phyloP scores from a whole-genome alignment of 1,139 yeast genomes.

The Suhomyces bokatorum region DNA sequence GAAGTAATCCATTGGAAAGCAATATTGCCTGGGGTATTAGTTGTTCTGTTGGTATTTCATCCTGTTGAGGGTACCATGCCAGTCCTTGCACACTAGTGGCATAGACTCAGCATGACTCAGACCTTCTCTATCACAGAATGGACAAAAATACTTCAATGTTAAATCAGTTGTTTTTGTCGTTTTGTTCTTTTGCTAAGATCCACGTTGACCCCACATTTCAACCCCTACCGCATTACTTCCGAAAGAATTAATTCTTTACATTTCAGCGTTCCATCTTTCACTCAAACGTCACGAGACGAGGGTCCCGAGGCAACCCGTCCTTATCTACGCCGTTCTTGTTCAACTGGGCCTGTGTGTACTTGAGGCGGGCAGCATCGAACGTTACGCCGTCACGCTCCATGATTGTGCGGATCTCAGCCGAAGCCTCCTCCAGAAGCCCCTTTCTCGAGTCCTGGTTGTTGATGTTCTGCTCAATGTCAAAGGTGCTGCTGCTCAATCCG shows the following conservation, averaged over 20 bases:
- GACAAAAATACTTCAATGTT: too few species aligned
- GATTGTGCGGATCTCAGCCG: slow-evolving; percentile 48
- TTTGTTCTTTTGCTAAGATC: too few species aligned
- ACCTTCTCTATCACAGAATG: too few species aligned
- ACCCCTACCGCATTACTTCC: too few species aligned
- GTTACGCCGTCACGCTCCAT: slow-evolving; percentile 52
- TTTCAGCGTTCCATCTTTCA: neutral
- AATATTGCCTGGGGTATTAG: too few species aligned
- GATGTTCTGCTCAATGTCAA: slow-evolving; percentile 54
- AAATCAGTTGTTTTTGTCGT: too few species aligned
- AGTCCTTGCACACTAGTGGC: neutral
- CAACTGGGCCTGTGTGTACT: slow-evolving; percentile 49
- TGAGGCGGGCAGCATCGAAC: slow-evolving; percentile 72
- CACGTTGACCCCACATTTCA: too few species aligned
- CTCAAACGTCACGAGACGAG: slow-evolving; percentile 39
- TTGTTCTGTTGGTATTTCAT: too few species aligned
- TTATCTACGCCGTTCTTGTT: slow-evolving; percentile 53
- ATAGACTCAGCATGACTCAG: neutral
- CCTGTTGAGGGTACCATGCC: neutral
- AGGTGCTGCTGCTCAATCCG: slow-evolving; percentile 65
- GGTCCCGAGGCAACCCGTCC: slow-evolving; percentile 43
- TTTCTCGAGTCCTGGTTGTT: slow-evolving; percentile 52
- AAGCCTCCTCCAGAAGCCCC: slow-evolving; percentile 62
- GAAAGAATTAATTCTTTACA: too few species aligned
- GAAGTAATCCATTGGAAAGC: too few species aligned